Base-by-base conservation (phyloP, 768 basidiomycete species). In the Tricholoma hemisulphureum region DNA sequence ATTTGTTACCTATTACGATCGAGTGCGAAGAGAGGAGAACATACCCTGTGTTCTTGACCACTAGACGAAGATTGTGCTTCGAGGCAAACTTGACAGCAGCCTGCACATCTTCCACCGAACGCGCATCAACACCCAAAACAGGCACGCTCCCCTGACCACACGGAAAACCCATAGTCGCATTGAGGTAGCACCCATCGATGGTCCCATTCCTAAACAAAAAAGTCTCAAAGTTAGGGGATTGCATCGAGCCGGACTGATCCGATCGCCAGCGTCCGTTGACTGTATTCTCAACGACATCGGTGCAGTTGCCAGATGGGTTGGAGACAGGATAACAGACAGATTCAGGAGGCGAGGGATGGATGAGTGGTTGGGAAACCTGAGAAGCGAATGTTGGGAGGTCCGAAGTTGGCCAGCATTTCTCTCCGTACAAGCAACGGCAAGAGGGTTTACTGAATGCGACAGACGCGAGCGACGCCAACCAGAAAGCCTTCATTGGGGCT, bases 121-220 rank as follows among this genome's bases (percentile, higher is more conserved):
- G 68, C 0, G 76, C 77, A 55, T 80, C 76, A 3, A 78, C 77
- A 1, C 74, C 76, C 14, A 74, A 58, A 1, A 74, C 67, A 1
- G 80, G 74, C 1, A 81, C 71, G 43, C 73, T 75, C 14, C 80
- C 80, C 60, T 80, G 80, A 1, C 67, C 64, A 57, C 80, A 83
- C 6, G 76, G 71, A 16, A 70, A 45, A 3, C 74, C 76, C 0
- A 77, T 61, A 0, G 70, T 66, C 0, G 75, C 77, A 55, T 84
- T 76, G 41, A 83, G 57, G 34, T 80, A 83, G 74, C 84, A 87
- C 1, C 73, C 76, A 59, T 76, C 76, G 48, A 81, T 77, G 43
- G 78, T 81, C 29, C 76, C 80, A 62, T 80, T 81, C 18, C 39
- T 59, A n/a, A 70, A 77, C 1, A 67, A 61, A 55, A 63, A 75